Base-by-base conservation (phyloP, 1,139 yeast genomes). In the Yamadazyma taylorii region DNA sequence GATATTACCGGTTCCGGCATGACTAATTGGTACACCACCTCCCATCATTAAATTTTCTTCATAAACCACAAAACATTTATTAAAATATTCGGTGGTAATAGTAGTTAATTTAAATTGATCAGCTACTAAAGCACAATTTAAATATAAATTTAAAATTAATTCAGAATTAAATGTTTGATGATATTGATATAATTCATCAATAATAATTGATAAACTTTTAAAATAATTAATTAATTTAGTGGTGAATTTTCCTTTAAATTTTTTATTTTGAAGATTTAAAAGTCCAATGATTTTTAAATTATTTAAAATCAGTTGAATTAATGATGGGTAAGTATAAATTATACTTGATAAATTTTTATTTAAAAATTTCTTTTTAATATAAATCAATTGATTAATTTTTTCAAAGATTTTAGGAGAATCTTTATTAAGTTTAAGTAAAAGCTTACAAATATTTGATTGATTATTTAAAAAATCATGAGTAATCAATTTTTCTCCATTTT, bases 21-120 rank as follows among this genome's bases (percentile, higher is more conserved):
- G 25, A 14, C 17, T 21, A 10, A 22, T 26, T n/a, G 22, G 13
- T 3, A 32, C 22, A 5, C 43, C 47, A 21, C 40, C 41, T 8
- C 50, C 50, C 17, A 50, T 35, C 26, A 63, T 60, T 43, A 69
- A 68, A 21, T 80, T 72, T 53, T 92, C 97, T 58, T 92, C 98
- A 58, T 87, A 92, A 1, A 88, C 77, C 2, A 90, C 76, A 57
- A 89, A 88, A 4, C 95, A 84, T 58, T 89, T 95, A 22, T 86
- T 90, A 61, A 85, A 87, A 51, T 88, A 81, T 60, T 92, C 98
- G 60, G 86, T 87, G n/a, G 92, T 72, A 26, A 87, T 79, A 39
- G 62, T 53, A 36, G 66, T 63, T 41, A 63, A 66, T 33, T 62
- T 67, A 26, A 85, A 69, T 56, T 85, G 94, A 58, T 92, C 96